Base-by-base conservation (phyloP, 2,329 filamentous ascomycete species). In the Westerdykella ornata region DNA sequence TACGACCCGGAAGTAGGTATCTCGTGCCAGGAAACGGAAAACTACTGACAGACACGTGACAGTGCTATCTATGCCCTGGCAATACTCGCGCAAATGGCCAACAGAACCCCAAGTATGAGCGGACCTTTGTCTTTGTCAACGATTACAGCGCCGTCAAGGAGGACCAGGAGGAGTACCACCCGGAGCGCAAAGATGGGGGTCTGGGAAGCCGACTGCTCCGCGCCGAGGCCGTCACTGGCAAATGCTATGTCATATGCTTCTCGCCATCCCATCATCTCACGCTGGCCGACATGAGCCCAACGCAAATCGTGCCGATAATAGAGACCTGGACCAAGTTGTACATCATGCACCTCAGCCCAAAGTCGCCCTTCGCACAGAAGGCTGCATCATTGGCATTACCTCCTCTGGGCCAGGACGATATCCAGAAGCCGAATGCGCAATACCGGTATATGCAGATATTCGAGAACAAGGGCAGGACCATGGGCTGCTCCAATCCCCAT, bases 381-480 rank as follows among this genome's bases (percentile, higher is more conserved):
- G 70, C 74, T 13, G 50, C 52, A 18, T 64, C 70, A 4, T 73
- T 69, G 7, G 69, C 70, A 5, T 56, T 76, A 29, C 66, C 72
- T 5, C 70, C 73, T 7, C 63, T 70, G 29, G 67, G 69, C 16
- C 66, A 71, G 8, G 66, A 71, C 11, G 63, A 69, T 37, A 47
- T 65, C 8, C 61, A 69, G 6, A 68, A 70, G 19, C 83, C 88
- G 4, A 80, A 75, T 38, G 77, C 85, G 39, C 87, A 94, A 67
- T 88, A 94, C 57, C 80, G 85, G 40, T 97, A 94, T 70, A 96
- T 98, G 89, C 92, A 98, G 64, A 97, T 98, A 50, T 98, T 98
- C 49, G 92, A 98, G 71, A 98, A 98, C 73, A 98, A 98, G 70
- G 92, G 92, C 38, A 81, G 85, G 1, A 88, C 90, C 9, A 98